Evolutionary conservation across 306 rosid genomes (phyloP), one percentile per base, ranked within the genome.

Genomic region (Prunus dulcis): DNA sequence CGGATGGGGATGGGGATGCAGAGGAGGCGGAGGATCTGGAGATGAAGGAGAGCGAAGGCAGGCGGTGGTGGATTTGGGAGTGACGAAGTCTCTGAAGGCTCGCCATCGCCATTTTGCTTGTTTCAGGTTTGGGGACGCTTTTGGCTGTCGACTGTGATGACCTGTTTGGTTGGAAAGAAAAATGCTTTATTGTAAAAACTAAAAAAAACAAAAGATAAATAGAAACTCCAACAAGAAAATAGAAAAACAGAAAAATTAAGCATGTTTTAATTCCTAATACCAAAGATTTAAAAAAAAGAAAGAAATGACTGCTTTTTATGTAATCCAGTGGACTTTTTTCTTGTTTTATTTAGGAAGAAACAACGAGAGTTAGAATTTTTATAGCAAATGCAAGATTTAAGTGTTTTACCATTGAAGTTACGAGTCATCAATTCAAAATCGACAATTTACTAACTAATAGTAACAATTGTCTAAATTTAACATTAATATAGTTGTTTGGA

Each of bases 101-200:
- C 69, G 90, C 84, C 62, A 86, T 79, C 18, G 97, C 96, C 98
- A 93, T 89, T 69, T 61, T 2, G 17, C 30, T 66, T 28, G 9
- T 53, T 72, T 65, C 12, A 15, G 58, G 23, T 55, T 45, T 23
- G 28, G 74, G 67, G 43, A 4, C 13, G 14, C 18, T 46, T n/a
- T 7, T 27, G 61, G 32, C 38, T 10, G 34, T 11, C 50, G 2
- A 9, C 69, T 2, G 23, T 20, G 52, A n/a, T 43, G 22, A 22
- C 22, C 7, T 41, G 51, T 38, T 9, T 0, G 13, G 67, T 17
- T 17, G 5, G 19, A 4, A 9, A 9, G 12, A 28, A 38, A 27
- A 60, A 25, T 20, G 63, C 12, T 17, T 30, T 20, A 57, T 30
- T 27, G 68, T 27, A 64, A 8, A 30, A 64, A 15, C 19, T 5